Conservation (phyloP, 2,329 filamentous ascomycete species). For the Rhexocercosporidium sp. region DNA sequence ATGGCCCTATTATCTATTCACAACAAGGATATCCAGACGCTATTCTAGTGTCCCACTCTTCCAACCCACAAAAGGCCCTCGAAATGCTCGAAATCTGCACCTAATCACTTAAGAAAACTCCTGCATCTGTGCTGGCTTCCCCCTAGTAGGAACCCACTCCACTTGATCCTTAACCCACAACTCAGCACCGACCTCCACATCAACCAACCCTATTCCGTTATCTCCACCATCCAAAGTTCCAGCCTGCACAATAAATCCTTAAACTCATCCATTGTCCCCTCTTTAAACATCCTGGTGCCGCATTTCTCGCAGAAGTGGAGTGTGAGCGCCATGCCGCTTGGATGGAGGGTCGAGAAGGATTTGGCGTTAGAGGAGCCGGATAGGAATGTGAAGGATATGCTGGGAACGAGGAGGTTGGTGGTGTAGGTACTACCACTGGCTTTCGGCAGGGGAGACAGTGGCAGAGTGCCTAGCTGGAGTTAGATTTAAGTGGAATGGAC, state of each 20-base stretch:
- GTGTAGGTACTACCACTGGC: conserved; percentile 21
- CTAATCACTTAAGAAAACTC: conserved; percentile 18
- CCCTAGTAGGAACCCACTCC: conserved; percentile 13
- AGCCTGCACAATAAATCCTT: conserved; percentile 21
- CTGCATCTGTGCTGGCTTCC: conserved; percentile 15
- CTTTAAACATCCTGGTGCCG: conserved; percentile 24
- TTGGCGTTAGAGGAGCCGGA: conserved; percentile 6
- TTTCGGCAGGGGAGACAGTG: conserved; percentile 29
- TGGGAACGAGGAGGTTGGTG: conserved; percentile 22
- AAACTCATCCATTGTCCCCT: conserved; percentile 13
- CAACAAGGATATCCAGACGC: too few relatives aligned
- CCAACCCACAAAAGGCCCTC: too few relatives aligned
- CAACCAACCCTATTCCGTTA: conserved; percentile 8
- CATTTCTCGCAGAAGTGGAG: conserved; percentile 23
- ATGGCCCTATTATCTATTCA: too few relatives aligned
- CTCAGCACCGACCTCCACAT: conserved; percentile 18
- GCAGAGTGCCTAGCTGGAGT: conserved; percentile 19
- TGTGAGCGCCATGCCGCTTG: conserved; percentile 23
- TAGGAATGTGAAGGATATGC: conserved; percentile 8
- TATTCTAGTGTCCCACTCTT: too few relatives aligned
- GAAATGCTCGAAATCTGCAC: neutral
- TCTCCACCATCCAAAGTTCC: conserved; percentile 21
- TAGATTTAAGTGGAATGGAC: neutral
- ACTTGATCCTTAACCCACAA: conserved; percentile 24
- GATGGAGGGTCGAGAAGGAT: conserved; percentile 14